Evolutionary conservation across 352 stramenopile genomes (phyloP).

Genomic region (Phytophthora brassicae): DNA sequence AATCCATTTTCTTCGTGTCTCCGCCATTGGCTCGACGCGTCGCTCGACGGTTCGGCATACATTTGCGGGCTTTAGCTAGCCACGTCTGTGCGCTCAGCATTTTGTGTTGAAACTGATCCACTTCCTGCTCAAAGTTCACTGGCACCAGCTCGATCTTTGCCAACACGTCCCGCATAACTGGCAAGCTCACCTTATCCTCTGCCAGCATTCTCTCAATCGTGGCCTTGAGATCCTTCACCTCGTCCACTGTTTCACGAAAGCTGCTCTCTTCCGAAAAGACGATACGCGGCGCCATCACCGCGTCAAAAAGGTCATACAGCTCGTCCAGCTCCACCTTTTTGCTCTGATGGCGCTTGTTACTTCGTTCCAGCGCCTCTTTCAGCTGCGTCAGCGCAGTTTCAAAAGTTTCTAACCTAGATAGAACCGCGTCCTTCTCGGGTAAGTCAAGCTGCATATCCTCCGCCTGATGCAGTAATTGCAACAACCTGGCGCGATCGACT

Average conservation of each 20-base stretch:
- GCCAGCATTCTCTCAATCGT: conserved; percentile 69
- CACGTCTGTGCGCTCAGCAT: conserved; percentile 85
- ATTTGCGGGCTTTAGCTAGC: conserved; percentile 86
- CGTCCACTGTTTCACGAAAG: conserved; percentile 52
- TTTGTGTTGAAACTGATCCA: conserved; percentile 81
- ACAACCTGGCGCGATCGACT: conserved; percentile 51
- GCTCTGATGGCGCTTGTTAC: conserved; percentile 60
- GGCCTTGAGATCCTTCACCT: conserved; percentile 59
- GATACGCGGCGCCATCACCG: conserved; percentile 46
- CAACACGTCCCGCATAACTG: conserved; percentile 78
- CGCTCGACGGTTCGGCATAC: conserved; percentile 75
- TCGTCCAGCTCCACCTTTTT: conserved; percentile 62
- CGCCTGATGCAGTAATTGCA: conserved; percentile 55
- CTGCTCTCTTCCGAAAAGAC: conserved; percentile 60
- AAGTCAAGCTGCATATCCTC: conserved; percentile 60
- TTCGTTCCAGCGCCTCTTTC: conserved; percentile 68
- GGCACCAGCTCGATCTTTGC: conserved; percentile 84
- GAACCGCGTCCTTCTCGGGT: conserved; percentile 38
- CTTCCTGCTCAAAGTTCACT: conserved; percentile 81
- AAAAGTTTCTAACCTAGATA: conserved; percentile 50
- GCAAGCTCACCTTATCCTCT: conserved; percentile 84
- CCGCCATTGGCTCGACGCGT: conserved; percentile 51
- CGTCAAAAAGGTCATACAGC: conserved; percentile 52
- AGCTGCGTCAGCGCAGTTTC: conserved; percentile 57
- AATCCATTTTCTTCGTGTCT: conserved; percentile 81